These are phyloP conservation scores for Citrus maxima DNA, from an alignment of 345 rosid species.

Conservation along the genomic window DNA sequence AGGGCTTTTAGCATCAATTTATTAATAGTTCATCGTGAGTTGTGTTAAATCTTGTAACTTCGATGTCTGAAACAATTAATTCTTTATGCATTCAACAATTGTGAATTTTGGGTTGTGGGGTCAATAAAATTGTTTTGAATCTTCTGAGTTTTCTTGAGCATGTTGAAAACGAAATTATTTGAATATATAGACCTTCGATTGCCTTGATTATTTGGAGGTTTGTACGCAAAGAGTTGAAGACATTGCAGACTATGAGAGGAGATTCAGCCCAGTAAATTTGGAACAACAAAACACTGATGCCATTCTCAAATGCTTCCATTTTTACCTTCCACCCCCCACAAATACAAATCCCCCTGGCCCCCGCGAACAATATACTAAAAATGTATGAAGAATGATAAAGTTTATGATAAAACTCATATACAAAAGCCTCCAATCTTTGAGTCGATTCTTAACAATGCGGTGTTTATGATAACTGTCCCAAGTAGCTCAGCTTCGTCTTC, in stretches of 20 bases:
- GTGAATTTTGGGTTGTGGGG: slow-evolving; percentile 5
- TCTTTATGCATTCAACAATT: slow-evolving; percentile 14
- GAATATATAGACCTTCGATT: not conserved
- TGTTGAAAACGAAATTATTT: slow-evolving; percentile 4
- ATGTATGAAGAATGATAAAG: not conserved
- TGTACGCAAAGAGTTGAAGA: not conserved
- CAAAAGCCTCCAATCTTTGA: not conserved
- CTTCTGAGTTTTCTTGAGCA: not conserved
- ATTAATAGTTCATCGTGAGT: not conserved
- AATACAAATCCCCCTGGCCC: too few species aligned
- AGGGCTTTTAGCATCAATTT: slow-evolving; percentile 4
- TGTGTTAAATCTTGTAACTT: slow-evolving; percentile 4
- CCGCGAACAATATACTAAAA: not conserved
- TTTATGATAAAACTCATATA: not conserved
- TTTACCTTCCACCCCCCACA: too few species aligned
- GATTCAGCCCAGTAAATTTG: too few species aligned
- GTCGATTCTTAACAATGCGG: not conserved
- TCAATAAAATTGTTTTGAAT: slow-evolving; percentile 8
- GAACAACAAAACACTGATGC: not conserved
- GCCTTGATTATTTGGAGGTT: not conserved
- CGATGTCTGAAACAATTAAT: not conserved
- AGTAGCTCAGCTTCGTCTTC: not conserved
- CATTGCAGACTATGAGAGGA: not conserved
- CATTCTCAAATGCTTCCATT: not conserved
- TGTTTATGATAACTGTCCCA: not conserved